Evolutionary conservation across 2,329 filamentous ascomycete species (phyloP), one percentile per base, ranked within the genome.

Genomic region (Fusarium veterinarium): DNA sequence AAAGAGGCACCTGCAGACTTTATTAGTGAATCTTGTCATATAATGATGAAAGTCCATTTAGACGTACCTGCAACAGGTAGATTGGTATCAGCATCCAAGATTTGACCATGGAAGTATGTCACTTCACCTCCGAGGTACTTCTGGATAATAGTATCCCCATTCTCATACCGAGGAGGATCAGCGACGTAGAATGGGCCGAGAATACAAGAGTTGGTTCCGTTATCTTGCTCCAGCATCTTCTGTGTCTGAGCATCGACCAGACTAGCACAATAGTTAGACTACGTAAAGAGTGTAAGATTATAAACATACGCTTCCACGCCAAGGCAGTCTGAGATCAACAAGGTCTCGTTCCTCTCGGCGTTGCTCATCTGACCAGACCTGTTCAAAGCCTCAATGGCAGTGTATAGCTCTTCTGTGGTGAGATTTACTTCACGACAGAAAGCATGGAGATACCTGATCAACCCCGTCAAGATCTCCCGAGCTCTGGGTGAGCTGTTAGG

Each of bases 21-120:
- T 25, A 4, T 51, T 9, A 37, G 31, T 11, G 13, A 4, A 6
- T 8, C 19, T 38, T 8, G 1, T 25, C 4, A 45, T 6, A 19
- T 6, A 4, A 6, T 2, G 13, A 4, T 4, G 7, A 44, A 6
- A 17, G 7, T 6, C 23, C 42, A 0, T 19, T 19, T 0, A 8
- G 4, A 7, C 16, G 13, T 30, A 53, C 35, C 19, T 53, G 8
- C 25, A 10, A 53, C 25, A 4, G 51, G 51, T 9, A 23, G 6
- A 1, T 53, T 7, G 0, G 19, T 53, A 19, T 53, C 25, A 3
- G 51, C 20, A 30, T 53, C 19, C 10, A 53, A 9, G 1, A 53
- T 53, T 7, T 5, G 35, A 10, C 51, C 35, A 30, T 53, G 51
- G 14, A 53, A 53, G 14, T 41, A 53, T 5, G 35, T 53, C 3